Evolutionary conservation across 345 rosid species (phyloP).

Genomic region (Abelmoschus esculentus): DNA sequence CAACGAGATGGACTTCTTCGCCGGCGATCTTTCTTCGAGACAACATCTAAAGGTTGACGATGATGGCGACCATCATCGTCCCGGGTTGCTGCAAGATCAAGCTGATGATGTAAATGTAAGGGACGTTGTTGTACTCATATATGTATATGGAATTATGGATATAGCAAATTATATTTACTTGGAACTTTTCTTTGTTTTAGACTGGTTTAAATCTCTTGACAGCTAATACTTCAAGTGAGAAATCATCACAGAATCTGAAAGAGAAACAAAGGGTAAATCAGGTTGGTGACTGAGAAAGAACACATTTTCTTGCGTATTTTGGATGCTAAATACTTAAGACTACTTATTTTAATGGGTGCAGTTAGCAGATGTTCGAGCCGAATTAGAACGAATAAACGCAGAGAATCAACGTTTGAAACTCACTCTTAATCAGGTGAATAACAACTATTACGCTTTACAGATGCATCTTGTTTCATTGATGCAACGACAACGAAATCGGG

Average conservation of each 20-base stretch:
- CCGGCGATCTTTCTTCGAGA: conserved; percentile 7
- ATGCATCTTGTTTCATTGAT: conserved; percentile 33
- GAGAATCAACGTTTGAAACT: conserved; percentile 43
- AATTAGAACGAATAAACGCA: conserved; percentile 33
- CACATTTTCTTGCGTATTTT: no score
- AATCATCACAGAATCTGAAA: conserved; percentile 23
- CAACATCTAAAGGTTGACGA: background rate
- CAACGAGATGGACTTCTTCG: conserved; percentile 35
- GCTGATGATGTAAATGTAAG: conserved; percentile 22
- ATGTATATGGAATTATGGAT: background rate
- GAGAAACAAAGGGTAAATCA: conserved; percentile 21
- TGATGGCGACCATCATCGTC: background rate
- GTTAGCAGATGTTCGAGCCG: conserved; percentile 31
- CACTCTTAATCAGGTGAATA: conserved; percentile 36
- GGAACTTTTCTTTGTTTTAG: conserved; percentile 12
- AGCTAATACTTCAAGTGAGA: conserved; percentile 23
- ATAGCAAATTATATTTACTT: background rate
- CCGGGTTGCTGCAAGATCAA: background rate
- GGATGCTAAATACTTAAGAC: no score
- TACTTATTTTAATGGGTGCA: conserved; percentile 14
- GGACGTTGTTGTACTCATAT: no score
- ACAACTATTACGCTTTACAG: conserved; percentile 38
- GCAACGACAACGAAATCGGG: conserved; percentile 25
- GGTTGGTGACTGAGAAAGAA: conserved; percentile 13
- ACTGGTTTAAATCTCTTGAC: conserved; percentile 39